Base-by-base conservation (phyloP, 2,329 filamentous ascomycete species). In the Beauveria australis region DNA sequence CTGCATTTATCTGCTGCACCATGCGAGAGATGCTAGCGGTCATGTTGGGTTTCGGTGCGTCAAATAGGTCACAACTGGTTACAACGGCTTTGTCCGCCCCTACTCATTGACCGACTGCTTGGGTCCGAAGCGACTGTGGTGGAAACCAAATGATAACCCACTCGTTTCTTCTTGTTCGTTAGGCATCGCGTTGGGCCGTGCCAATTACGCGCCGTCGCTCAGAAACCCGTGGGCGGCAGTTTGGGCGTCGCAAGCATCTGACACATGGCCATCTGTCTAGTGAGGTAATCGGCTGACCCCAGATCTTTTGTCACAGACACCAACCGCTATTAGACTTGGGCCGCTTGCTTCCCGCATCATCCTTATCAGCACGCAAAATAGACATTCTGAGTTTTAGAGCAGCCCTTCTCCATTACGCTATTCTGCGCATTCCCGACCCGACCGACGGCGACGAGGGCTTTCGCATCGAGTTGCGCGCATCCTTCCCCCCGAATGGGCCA, bases 231-330 rank as follows among this genome's bases (percentile, higher is more conserved):
- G 53, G 33, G 18, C 6, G 28, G 14, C 49, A 24, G 33, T 37
- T 53, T 53, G 8, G 37, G 51, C 51, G 16, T 43, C 16, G 26
- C 41, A 33, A 47, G 30, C 54, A 57, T 57, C 54, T 57, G 54
- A 57, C 54, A 49, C 44, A 41, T 48, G 54, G 28, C 44, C 30
- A 41, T 57, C 33, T 10, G 53, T 14, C 53, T 41, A 48, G 19
- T 48, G 44, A 57, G 44, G 22, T 57, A 57, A 57, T 41, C 54
- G 44, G 54, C 54, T 57, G 54, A 57, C 54, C 54, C n/a, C 18
- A 18, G 49, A 33, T 57, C 46, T 28, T 40, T 28, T 57, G 44
- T 46, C 30, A 57, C 44, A 57, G 53, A 46, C 41, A 53, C 33
- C n/a, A 18, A 37, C 19, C 26, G 47, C 47, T 18, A n/a, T 33